Evolutionary conservation across 331 rosid genomes (phyloP).

Genomic region (Acacia pycnantha): DNA sequence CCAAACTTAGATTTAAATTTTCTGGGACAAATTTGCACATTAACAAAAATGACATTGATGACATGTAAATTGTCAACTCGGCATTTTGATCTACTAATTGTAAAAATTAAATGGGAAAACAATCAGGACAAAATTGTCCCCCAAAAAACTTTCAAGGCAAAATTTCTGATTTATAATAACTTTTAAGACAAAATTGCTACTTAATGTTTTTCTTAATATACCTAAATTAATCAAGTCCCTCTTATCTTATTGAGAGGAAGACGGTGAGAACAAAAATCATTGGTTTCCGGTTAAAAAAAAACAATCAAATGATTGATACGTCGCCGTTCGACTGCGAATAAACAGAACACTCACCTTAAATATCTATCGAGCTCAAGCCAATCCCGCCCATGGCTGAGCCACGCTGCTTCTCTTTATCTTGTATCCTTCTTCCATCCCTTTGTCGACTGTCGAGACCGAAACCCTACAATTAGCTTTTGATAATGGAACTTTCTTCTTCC

Average conservation of each 20-base stretch:
- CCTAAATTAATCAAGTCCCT: no score
- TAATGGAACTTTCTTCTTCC: conserved; percentile 84
- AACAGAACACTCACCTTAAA: neutral
- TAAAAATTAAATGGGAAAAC: no score
- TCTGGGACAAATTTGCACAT: no score
- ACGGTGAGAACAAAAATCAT: no score
- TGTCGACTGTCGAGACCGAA: conserved; percentile 19
- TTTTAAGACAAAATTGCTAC: no score
- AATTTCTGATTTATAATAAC: no score
- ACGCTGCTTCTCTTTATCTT: conserved; percentile 41
- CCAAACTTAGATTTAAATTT: no score
- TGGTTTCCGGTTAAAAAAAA: no score
- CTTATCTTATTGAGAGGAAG: no score
- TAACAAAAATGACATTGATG: no score
- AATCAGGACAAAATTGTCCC: fast-evolving
- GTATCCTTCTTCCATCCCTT: conserved; percentile 32
- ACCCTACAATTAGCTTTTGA: conserved; percentile 27
- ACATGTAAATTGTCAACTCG: fast-evolving
- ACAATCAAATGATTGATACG: neutral
- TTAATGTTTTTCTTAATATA: no score
- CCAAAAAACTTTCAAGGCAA: fast-evolving
- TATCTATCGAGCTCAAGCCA: neutral
- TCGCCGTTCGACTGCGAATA: neutral
- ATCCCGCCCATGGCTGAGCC: neutral
- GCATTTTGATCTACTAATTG: no score